phyloP scores from a whole-genome alignment of 164 flowering plant genomes.

The Euptelea pleiosperma region DNA sequence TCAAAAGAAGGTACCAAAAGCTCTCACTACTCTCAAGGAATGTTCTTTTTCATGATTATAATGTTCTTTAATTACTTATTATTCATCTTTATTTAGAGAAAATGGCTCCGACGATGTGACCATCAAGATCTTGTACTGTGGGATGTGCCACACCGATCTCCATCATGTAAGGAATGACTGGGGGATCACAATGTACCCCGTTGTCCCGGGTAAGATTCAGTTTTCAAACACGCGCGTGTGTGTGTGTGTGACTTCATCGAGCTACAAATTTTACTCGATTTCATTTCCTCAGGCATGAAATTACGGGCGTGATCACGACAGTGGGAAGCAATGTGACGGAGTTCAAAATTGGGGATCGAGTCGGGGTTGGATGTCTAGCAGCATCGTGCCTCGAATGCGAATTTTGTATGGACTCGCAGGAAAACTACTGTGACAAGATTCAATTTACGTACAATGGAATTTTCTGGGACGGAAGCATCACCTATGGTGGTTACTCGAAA shows the following conservation, averaged over 20 bases:
- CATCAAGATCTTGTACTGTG: conserved; percentile 53
- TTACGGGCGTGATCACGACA: conserved; percentile 46
- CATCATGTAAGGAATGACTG: conserved; percentile 53
- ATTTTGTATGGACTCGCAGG: conserved; percentile 35
- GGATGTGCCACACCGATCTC: no score
- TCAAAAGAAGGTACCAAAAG: conserved; percentile 69
- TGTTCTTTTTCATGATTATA: neutral
- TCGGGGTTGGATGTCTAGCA: conserved; percentile 53
- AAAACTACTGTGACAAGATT: conserved; percentile 49
- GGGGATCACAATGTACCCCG: conserved; percentile 66
- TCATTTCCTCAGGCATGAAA: conserved; percentile 45
- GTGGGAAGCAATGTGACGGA: conserved; percentile 44
- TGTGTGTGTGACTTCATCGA: no score
- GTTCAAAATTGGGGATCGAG: conserved; percentile 52
- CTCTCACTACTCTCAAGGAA: no score
- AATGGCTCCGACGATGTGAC: conserved; percentile 55
- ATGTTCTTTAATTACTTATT: neutral
- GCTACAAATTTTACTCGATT: no score
- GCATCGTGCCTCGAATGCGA: conserved; percentile 55
- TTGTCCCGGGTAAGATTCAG: conserved; percentile 68
- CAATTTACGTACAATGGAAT: conserved; percentile 49
- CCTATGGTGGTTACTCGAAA: conserved; percentile 71
- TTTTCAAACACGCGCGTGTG: no score
- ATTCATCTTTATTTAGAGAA: conserved; percentile 35
- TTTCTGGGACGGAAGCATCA: conserved; percentile 71